These are phyloP conservation scores for Psidium guajava DNA, from an alignment of 345 rosid genomes.

Conservation along the genomic window DNA sequence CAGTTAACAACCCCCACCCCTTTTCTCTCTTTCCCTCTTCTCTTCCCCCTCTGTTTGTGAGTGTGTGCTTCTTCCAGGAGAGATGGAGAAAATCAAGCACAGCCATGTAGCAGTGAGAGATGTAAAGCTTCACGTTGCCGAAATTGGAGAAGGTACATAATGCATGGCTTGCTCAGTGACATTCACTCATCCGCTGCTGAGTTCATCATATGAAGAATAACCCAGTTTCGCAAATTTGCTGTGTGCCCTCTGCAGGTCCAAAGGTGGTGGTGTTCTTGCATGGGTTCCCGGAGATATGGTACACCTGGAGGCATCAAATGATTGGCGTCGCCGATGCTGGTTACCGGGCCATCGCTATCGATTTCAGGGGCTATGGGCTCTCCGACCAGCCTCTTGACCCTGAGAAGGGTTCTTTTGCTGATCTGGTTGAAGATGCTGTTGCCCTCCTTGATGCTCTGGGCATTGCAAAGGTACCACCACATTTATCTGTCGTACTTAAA, in stretches of 20 bases:
- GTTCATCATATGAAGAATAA: background rate
- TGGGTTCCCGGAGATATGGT: constrained; percentile 42
- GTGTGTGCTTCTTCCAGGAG: background rate
- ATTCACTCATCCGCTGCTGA: background rate
- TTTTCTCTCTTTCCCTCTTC: background rate
- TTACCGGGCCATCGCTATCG: constrained; percentile 19
- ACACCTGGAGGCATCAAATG: constrained; percentile 41
- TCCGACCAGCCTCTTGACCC: constrained; percentile 26
- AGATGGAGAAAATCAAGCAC: constrained; percentile 42
- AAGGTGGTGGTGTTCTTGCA: constrained; percentile 28
- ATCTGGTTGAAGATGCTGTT: constrained; percentile 19
- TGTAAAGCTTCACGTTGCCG: constrained; percentile 38
- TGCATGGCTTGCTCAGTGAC: background rate
- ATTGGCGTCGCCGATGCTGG: constrained; percentile 22
- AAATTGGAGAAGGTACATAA: constrained; percentile 29
- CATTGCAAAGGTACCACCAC: constrained; percentile 12
- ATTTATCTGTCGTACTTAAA: background rate
- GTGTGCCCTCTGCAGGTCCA: background rate
- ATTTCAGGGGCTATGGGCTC: constrained; percentile 38
- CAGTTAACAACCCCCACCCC: no score
- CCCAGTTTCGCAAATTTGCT: background rate
- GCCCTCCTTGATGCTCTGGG: constrained; percentile 20
- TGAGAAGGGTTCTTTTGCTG: constrained; percentile 13
- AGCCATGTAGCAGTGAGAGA: constrained; percentile 25
- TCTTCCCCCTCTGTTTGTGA: background rate